Evolutionary conservation across 768 basidiomycete species (phyloP).

Genomic region (Pleurotus salmoneostramineus): DNA sequence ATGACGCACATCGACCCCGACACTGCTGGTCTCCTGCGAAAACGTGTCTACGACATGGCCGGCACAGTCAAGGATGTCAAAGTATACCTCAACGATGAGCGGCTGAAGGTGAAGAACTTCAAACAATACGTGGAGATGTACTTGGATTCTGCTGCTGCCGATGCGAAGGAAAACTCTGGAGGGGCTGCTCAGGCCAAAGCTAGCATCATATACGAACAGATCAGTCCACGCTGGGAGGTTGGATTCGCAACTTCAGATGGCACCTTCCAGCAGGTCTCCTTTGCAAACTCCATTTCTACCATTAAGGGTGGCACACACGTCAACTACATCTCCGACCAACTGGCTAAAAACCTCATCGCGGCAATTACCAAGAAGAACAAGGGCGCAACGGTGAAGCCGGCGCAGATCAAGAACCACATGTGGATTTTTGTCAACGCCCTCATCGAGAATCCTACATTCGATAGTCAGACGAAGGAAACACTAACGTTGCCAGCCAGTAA

Average conservation of each 20-base stretch:
- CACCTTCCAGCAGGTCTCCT: constrained; percentile 89
- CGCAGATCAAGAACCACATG: constrained; percentile 96
- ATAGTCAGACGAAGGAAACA: constrained; percentile 98
- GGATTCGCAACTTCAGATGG: constrained; percentile 95
- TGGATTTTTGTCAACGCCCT: constrained; percentile 96
- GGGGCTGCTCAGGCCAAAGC: constrained; percentile 79
- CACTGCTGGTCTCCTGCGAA: constrained; percentile 81
- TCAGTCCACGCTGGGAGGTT: constrained; percentile 87
- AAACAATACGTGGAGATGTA: constrained; percentile 97
- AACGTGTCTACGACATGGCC: constrained; percentile 95
- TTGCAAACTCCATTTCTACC: constrained; percentile 96
- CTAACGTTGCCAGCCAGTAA: constrained; percentile 83
- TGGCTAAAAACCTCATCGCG: constrained; percentile 79
- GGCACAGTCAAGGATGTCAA: constrained; percentile 94
- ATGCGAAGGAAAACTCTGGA: constrained; percentile 64
- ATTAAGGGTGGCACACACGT: constrained; percentile 97
- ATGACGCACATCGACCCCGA: constrained; percentile 92
- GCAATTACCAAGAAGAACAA: constrained; percentile 97
- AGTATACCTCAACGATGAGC: constrained; percentile 89
- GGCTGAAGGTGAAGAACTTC: constrained; percentile 91
- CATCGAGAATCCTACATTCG: constrained; percentile 97
- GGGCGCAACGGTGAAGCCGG: constrained; percentile 87
- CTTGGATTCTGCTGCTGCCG: constrained; percentile 69
- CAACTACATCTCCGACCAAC: constrained; percentile 76
- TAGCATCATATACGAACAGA: constrained; percentile 76